These are phyloP conservation scores for Talaromyces islandicus DNA, from an alignment of 2,329 filamentous ascomycete genomes.

Conservation along the genomic window DNA sequence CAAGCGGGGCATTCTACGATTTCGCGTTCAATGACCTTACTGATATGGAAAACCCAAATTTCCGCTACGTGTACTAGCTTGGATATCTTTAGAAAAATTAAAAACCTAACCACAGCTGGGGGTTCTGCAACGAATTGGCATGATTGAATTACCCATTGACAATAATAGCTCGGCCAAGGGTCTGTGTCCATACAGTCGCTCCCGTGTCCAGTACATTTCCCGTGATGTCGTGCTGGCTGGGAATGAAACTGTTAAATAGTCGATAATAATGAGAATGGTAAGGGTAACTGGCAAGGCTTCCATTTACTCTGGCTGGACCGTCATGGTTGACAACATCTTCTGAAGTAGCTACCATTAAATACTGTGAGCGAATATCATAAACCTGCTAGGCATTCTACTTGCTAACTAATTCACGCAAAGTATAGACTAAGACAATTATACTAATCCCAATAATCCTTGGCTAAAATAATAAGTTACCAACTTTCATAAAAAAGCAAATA, in stretches of 20 bases:
- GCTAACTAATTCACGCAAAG: conserved; percentile 15
- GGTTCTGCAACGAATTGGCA: no score
- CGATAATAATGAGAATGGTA: no score
- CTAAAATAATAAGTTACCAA: conserved; percentile 34
- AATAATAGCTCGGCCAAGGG: no score
- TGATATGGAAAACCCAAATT: background rate
- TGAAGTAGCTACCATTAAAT: conserved; percentile 42
- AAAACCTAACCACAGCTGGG: no score
- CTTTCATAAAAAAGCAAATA: conserved; percentile 31
- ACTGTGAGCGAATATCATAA: conserved; percentile 24
- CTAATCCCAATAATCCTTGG: conserved; percentile 39
- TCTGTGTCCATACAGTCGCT: no score
- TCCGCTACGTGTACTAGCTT: background rate
- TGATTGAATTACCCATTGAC: no score
- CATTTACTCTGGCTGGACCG: conserved; percentile 34
- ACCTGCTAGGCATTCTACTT: background rate
- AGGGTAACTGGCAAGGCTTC: conserved; percentile 40
- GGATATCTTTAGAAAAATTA: no score
- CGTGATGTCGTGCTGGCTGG: no score
- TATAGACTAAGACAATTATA: conserved; percentile 31
- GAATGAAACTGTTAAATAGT: no score
- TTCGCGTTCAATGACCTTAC: background rate
- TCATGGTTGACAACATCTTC: conserved; percentile 32
- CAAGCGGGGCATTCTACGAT: background rate
- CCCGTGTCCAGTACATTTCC: no score